These are phyloP conservation scores for Rubia balearica DNA, from an alignment of 305 asterid genomes.

Conservation along the genomic window DNA sequence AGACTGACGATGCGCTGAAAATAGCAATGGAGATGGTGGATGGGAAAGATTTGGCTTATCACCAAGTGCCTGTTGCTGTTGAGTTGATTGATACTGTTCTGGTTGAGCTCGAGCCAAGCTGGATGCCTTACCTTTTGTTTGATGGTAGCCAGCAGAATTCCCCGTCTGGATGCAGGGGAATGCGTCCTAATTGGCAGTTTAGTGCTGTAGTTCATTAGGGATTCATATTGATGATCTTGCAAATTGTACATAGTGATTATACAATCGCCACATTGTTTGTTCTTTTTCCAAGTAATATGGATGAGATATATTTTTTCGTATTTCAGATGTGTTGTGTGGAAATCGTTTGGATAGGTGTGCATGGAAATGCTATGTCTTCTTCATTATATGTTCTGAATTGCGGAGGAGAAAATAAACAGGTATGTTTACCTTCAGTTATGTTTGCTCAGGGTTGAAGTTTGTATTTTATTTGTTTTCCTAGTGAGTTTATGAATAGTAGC, in stretches of 20 bases:
- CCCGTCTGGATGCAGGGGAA: conserved; percentile 8
- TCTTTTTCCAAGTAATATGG: not conserved
- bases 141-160: not conserved
- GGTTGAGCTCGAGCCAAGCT: conserved; percentile 18
- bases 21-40: conserved; percentile 11
- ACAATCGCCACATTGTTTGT: not conserved
- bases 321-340: not conserved
- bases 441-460: not conserved
- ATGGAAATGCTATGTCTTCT: not conserved
- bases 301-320: not conserved
- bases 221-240: not conserved
- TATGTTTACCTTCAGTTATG: not conserved
- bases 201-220: conserved; percentile 9
- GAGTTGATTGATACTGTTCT: conserved; percentile 12
- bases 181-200: conserved; percentile 4
- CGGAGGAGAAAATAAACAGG: not conserved
- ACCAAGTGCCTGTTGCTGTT: conserved; percentile 9
- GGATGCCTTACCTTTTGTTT: conserved; percentile 12
- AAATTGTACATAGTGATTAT: not conserved
- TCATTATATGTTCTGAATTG: not conserved
- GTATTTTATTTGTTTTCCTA: not conserved
- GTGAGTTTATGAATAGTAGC: not conserved
- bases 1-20: conserved; percentile 14
- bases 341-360: not conserved
- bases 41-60: conserved; percentile 8